Evolutionary conservation across 495 filamentous ascomycete species (phyloP).

Genomic region (Neurospora sp.): DNA sequence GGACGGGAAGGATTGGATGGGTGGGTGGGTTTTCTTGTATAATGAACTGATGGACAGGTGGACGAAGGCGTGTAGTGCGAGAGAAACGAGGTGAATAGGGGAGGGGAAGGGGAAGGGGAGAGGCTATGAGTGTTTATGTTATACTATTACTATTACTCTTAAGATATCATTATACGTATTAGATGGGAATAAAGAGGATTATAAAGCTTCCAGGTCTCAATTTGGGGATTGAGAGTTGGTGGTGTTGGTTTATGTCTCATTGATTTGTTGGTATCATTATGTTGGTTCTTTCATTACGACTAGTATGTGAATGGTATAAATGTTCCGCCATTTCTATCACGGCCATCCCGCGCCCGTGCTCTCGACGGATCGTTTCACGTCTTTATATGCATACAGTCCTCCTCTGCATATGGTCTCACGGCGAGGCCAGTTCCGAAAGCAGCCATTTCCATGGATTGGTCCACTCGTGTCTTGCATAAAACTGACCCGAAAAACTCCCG

Average conservation of each 20-base stretch:
- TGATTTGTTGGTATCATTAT: not conserved
- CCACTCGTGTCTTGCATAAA: not conserved
- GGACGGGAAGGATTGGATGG: not conserved
- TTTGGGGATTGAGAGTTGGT: not conserved
- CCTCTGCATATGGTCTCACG: not conserved
- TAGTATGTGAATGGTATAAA: not conserved
- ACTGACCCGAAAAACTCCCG: not conserved
- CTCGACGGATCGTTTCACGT: not conserved
- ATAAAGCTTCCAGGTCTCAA: not conserved
- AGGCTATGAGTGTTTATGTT: not conserved
- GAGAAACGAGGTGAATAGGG: not conserved
- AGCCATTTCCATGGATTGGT: not conserved
- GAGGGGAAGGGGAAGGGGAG: not conserved
- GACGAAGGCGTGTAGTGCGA: not conserved
- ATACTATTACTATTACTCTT: not conserved
- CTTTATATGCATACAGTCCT: not conserved
- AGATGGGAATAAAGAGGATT: not conserved
- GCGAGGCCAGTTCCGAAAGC: not conserved
- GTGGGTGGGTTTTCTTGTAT: not conserved
- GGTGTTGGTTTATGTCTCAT: not conserved
- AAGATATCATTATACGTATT: not conserved
- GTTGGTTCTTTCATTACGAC: not conserved
- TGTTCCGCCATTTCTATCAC: not conserved
- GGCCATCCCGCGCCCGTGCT: not conserved
- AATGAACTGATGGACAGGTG: not conserved